Percentiles rank a stretch among this genome's conserved stretches.
These are phyloP conservation scores for Daldinia childiae DNA, from an alignment of 495 filamentous ascomycete genomes.

Conservation along the genomic window DNA sequence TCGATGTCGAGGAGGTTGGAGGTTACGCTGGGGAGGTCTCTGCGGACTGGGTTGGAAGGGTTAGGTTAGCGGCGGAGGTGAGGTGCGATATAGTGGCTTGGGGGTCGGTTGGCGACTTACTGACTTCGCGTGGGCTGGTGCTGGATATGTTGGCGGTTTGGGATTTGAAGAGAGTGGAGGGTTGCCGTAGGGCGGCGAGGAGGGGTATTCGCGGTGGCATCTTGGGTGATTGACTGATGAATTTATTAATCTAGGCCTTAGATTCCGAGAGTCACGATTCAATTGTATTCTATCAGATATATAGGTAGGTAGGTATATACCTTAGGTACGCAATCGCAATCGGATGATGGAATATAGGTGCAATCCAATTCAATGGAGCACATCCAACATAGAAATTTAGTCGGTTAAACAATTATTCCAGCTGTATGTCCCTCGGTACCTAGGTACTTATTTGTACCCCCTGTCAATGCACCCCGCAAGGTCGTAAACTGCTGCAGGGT, in stretches of 20 bases:
- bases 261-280: constrained; percentile 1
- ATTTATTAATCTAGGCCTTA: background rate
- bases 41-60: constrained; percentile 13
- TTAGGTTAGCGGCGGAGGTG: constrained; percentile 15
- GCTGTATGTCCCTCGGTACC: constrained; percentile 1
- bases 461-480: constrained; percentile 21
- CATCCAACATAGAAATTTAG: constrained; percentile 31
- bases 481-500: constrained; percentile 14
- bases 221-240: constrained; percentile 26
- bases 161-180: constrained; percentile 22
- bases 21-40: constrained; percentile 25
- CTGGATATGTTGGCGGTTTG: constrained; percentile 37
- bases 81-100: too few species aligned
- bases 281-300: background rate
- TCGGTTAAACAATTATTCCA: constrained; percentile 34
- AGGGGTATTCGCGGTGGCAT: constrained; percentile 46
- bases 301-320: too few species aligned
- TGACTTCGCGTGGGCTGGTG: constrained; percentile 16
- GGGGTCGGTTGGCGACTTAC: constrained; percentile 18
- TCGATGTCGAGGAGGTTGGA: constrained; percentile 30
- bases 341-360: background rate
- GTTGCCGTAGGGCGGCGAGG: constrained; percentile 37
- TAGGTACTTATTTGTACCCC: constrained; percentile 4
- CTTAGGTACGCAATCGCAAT: background rate
- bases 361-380: background rate